Base-by-base conservation (phyloP, 2,329 filamentous ascomycete species). In the Paramyrothecium sp. region DNA sequence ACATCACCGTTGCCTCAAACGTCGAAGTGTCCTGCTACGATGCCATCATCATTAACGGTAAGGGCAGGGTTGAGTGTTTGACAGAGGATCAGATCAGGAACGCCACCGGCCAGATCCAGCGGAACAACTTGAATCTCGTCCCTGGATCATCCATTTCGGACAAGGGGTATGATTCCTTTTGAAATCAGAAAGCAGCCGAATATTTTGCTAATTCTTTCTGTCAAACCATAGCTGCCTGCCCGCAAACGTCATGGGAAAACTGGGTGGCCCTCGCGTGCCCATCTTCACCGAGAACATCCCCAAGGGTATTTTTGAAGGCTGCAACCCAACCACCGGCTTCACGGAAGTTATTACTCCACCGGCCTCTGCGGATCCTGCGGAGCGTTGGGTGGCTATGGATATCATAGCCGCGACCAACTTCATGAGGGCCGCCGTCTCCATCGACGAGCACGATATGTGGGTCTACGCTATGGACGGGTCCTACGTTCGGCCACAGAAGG, bases 1-100 rank as follows among this genome's bases (percentile, higher is more conserved):
- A 80, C 3, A 73, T 81, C 17, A 75, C 79, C 3, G 34, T 73
- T 0, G 73, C 69, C 1, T 71, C 80, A 1, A 75, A 75, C 4
- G 69, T 83, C 10, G 81, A 84, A 55, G 75, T 75, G 21, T 74
- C 77, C 0, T 89, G 86, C 71, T 83, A 83, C 60, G 85, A 88
- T 63, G 80, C 84, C 0, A 72, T 89, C 16, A 69, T 89, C 12
- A 75, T 89, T 53, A 88, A 89, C 57, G 86, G 86, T 22, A 83
- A 85, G 61, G 85, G 85, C 3, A 73, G 75, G 1, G 79, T 84
- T 0, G 70, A 79, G 51, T 88, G 85, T 64, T 73, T 81, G 46
- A 66, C 75, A 0, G 69, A 72, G 7, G 73, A 74, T 4, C 72
- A 81, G 44, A 73, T 85, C 5, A 69, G 74, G 30, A 64, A 72